Base-by-base conservation (phyloP, 257 asterid genomes). In the Haberlea rhodopensis region DNA sequence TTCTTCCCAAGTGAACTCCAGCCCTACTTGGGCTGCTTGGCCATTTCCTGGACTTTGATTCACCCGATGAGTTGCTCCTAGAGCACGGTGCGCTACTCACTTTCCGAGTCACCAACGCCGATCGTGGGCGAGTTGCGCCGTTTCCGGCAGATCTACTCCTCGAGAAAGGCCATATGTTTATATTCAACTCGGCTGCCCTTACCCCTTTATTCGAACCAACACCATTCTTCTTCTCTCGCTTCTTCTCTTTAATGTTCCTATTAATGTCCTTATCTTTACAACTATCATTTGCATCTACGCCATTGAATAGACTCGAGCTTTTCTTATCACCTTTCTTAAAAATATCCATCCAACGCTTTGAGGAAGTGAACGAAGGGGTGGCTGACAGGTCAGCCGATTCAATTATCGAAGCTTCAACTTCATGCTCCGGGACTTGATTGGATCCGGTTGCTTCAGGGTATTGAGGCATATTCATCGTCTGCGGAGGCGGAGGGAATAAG, bases 11-110 rank as follows among this genome's bases (percentile, higher is more conserved):
- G 74, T 87, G 91, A 60, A 92, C 94, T 2, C 98, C 94, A 34
- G 46, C 80, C 31, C 98, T 80, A 65, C 59, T 70, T 3, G 97
- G 97, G 67, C 98, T 92, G 46, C 69, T 76, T 0, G 96, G 95
- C 87, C 83, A 78, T 60, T 87, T 92, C 65, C 87, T 76, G 11
- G 94, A 83, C 74, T 91, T 91, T 19, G 97, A 89, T 19, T 91
- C 98, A 1, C 98, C 96, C 0, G 81, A 75, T 0, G 97, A 92
- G 85, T 92, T 92, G n/a, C 99, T 89, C 76, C 99, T 55, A 11
- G 97, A 89, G 71, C 99, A 92, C 43, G 99, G 97, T 22, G 97
- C 97, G 68, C 97, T 89, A 57, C 97, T 89, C 69, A 81, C 96
- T 68, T 87, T 92, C 79, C 99, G 80, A 5, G 80, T 56, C 26